Evolutionary conservation across 75 land plant species (phyloP), one percentile per base, ranked within the genome.

Genomic region (Isoetes taiwanensis): DNA sequence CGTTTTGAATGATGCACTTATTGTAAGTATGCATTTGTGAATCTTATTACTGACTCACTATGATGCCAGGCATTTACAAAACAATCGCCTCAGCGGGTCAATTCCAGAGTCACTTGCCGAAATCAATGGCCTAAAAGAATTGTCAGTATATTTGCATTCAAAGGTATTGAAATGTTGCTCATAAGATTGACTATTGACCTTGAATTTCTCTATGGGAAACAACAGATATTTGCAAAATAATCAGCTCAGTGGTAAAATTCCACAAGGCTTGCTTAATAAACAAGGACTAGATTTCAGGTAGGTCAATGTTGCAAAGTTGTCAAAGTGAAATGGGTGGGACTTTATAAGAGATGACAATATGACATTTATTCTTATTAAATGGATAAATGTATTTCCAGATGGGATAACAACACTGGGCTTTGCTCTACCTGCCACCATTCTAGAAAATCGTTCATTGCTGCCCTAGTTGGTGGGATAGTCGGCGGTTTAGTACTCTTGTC

Each of bases 1-100:
- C n/a, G n/a, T n/a, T n/a, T n/a, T n/a, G n/a, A n/a, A n/a, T n/a
- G n/a, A n/a, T n/a, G n/a, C n/a, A n/a, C n/a, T n/a, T n/a, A n/a
- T n/a, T n/a, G n/a, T n/a, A n/a, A n/a, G n/a, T n/a, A n/a, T n/a
- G n/a, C n/a, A n/a, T n/a, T n/a, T n/a, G n/a, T n/a, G n/a, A n/a
- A n/a, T n/a, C n/a, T n/a, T n/a, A n/a, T n/a, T n/a, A n/a, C n/a
- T n/a, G n/a, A n/a, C n/a, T n/a, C n/a, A n/a, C n/a, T n/a, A n/a
- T n/a, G n/a, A n/a, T n/a, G n/a, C n/a, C 54, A 62, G 64, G 64
- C 59, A 62, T 10, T 35, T 62, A 2, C 28, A 62, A 19, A 48
- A 46, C 34, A 62, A 62, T 46, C 14, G n/a, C 2, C 43, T 62
- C 16, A 62, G 56, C 32, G 64, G 58, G 10, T 8, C 14, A 2